Conservation (phyloP, 495 filamentous ascomycete species). For the Penicillium bialowiezense region DNA sequence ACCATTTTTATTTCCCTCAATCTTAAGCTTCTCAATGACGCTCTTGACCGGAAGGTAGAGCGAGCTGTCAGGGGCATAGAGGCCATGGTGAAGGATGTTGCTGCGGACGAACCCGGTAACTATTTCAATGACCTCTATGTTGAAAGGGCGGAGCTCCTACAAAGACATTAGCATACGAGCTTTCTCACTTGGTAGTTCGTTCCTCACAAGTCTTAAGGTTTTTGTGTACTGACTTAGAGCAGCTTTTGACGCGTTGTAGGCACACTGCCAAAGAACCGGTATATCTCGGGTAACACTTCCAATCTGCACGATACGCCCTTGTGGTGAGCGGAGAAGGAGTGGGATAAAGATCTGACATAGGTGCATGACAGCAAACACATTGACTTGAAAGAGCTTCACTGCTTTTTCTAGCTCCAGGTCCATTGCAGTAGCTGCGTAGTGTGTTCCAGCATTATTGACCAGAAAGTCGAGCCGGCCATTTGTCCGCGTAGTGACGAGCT, state of each 20-base stretch:
- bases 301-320: slow-evolving; percentile 24
- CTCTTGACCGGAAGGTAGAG: slow-evolving; percentile 14
- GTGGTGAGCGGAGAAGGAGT: slow-evolving; percentile 31
- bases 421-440: slow-evolving; percentile 26
- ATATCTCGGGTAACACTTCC: slow-evolving; percentile 20
- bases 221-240: slow-evolving; percentile 22
- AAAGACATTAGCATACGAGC: not conserved
- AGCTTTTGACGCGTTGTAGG: slow-evolving; percentile 28
- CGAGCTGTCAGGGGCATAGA: slow-evolving; percentile 8
- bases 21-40: slow-evolving; percentile 1
- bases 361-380: slow-evolving; percentile 37
- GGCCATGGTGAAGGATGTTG: slow-evolving; percentile 14
- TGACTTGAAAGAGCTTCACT: slow-evolving; percentile 38
- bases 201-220: slow-evolving; percentile 20
- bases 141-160: slow-evolving; percentile 6
- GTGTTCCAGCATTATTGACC: slow-evolving; percentile 40
- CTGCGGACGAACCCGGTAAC: slow-evolving; percentile 12
- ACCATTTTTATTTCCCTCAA: not conserved
- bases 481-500: slow-evolving; percentile 7
- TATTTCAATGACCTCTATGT: slow-evolving; percentile 10
- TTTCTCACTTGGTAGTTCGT: not conserved
- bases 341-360: slow-evolving; percentile 37
- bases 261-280: slow-evolving; percentile 16
- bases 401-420: slow-evolving; percentile 29
- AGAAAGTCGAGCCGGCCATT: slow-evolving; percentile 31